Evolutionary conservation across 2,329 filamentous ascomycete genomes (phyloP).

Genomic region (Tolypocladium ophioglossoides): DNA sequence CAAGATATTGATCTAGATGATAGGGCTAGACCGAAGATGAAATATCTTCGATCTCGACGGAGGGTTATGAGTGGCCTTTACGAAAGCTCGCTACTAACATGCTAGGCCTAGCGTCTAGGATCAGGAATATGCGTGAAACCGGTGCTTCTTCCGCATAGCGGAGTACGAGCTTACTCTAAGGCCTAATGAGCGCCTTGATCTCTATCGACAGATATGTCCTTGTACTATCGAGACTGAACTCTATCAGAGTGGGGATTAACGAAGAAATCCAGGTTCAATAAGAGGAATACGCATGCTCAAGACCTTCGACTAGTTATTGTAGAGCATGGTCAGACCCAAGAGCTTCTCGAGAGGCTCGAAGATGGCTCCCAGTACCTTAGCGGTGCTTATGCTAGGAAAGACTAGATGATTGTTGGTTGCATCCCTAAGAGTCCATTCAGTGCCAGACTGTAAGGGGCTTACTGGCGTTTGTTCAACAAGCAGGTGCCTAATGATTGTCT

Average conservation of each 20-base stretch:
- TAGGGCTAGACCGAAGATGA: slow-evolving; percentile 26
- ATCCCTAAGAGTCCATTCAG: background rate
- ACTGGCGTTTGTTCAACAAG: too few species aligned
- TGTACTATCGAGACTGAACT: slow-evolving; percentile 36
- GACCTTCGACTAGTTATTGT: background rate
- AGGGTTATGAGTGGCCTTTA: slow-evolving; percentile 14
- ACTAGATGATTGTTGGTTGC: background rate
- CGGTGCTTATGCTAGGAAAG: background rate
- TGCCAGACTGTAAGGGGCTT: background rate
- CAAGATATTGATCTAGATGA: slow-evolving; percentile 33
- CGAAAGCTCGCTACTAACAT: background rate
- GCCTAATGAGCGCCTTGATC: slow-evolving; percentile 36
- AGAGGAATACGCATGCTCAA: slow-evolving; percentile 33
- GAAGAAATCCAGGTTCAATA: slow-evolving; percentile 35
- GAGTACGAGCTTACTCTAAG: slow-evolving; percentile 39
- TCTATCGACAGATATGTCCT: slow-evolving; percentile 37
- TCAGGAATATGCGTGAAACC: slow-evolving; percentile 21
- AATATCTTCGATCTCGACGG: slow-evolving; percentile 20
- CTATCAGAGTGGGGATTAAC: slow-evolving; percentile 13
- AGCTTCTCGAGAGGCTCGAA: background rate
- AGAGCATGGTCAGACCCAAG: background rate
- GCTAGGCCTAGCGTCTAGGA: slow-evolving; percentile 19
- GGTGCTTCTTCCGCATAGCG: slow-evolving; percentile 3
- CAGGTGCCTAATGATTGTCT: too few species aligned
- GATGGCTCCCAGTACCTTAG: slow-evolving; percentile 8